phyloP scores from a whole-genome alignment of 2,329 filamentous ascomycete species.

The Grosmannia serpens region DNA sequence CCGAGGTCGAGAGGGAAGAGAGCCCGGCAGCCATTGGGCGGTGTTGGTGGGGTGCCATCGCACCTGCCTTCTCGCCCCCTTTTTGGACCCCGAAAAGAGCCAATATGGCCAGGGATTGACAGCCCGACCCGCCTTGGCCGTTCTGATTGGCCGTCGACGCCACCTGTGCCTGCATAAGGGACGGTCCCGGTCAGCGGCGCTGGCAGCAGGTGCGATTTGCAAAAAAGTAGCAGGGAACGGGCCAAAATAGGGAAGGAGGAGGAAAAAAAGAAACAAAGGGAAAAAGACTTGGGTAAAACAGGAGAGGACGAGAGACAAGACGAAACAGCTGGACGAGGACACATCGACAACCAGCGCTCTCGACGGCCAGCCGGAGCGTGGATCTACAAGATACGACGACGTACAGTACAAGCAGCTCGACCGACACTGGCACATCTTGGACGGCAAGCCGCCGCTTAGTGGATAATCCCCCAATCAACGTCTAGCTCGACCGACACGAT shows the following conservation, averaged over 20 bases:
- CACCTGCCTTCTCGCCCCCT: conserved; percentile 1
- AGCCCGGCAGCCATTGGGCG: not conserved
- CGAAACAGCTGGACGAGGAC: not conserved
- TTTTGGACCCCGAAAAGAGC: conserved; percentile 5
- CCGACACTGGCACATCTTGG: not conserved
- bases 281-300: not conserved
- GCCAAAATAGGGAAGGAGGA: not conserved
- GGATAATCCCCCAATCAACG: not conserved
- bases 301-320: not conserved
- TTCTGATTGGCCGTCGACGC: conserved; percentile 8
- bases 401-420: too few species aligned
- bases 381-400: not conserved
- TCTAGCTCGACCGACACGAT: not conserved
- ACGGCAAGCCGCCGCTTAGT: not conserved
- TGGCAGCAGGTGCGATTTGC: not conserved
- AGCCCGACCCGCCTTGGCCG: conserved; percentile 3
- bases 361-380: not conserved
- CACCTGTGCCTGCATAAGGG: conserved; percentile 13
- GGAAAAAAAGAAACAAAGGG: not conserved
- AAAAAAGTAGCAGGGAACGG: not conserved
- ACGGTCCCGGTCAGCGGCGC: conserved; percentile 1
- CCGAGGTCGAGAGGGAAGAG: not conserved
- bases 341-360: not conserved
- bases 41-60: not conserved
- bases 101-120: conserved; percentile 4